A percentile compares a stretch with the other conserved stretches of the same genome.
Evolutionary conservation across 2,329 filamentous ascomycete genomes (phyloP).

Genomic region (Colletotrichum truncatum): DNA sequence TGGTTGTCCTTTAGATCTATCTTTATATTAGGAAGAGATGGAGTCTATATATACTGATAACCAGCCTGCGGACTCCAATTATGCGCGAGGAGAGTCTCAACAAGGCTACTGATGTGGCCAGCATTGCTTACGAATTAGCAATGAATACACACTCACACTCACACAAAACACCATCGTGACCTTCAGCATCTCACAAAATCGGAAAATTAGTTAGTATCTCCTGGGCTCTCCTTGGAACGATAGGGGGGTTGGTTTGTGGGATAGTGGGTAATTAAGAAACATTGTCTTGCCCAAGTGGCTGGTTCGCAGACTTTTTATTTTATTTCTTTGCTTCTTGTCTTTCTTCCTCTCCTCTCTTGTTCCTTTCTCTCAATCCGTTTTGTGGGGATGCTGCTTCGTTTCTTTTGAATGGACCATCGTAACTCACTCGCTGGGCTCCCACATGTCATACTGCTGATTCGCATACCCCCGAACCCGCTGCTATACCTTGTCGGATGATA

Average conservation of each 20-base stretch:
- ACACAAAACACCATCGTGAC: not conserved
- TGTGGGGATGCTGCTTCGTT: constrained; percentile 3
- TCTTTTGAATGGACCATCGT: not conserved
- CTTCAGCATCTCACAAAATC: constrained; percentile 1
- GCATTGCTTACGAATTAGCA: not conserved
- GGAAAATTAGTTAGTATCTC: constrained; percentile 12
- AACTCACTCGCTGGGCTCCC: not conserved
- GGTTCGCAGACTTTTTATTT: constrained; percentile 5
- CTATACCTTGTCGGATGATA: not conserved
- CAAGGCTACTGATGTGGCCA: not conserved
- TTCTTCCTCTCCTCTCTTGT: not conserved
- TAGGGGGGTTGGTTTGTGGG: constrained; percentile 26
- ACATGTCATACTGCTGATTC: constrained; percentile 4
- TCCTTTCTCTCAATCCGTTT: not conserved
- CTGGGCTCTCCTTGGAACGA: constrained; percentile 1
- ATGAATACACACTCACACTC: not conserved
- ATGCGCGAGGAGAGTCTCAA: not conserved
- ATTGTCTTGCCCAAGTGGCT: constrained; percentile 24
- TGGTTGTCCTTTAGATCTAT: too few relatives aligned
- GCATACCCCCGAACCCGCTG: not conserved
- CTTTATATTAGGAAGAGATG: too few relatives aligned
- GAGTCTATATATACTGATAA: too few relatives aligned
- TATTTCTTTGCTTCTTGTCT: not conserved
- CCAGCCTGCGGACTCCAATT: not conserved
- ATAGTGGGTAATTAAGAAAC: constrained; percentile 20